These are phyloP conservation scores for Odontarrhena argentea DNA, from an alignment of 345 rosid species.

Conservation along the genomic window DNA sequence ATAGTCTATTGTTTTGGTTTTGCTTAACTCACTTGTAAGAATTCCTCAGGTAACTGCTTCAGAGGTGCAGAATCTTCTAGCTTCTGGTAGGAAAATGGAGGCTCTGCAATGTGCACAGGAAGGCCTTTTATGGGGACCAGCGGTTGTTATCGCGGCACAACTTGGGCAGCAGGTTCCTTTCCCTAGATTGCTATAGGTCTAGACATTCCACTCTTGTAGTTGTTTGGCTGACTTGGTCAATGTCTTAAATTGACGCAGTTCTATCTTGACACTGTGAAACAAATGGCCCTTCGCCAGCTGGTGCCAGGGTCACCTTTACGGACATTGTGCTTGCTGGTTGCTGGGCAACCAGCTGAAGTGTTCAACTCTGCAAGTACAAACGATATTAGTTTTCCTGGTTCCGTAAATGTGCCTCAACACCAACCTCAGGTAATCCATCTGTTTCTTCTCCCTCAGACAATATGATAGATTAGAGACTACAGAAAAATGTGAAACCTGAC, in stretches of 20 bases:
- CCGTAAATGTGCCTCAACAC: slow-evolving; percentile 47
- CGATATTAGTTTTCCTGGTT: slow-evolving; percentile 46
- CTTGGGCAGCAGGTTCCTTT: slow-evolving; percentile 89
- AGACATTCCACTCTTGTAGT: slow-evolving; percentile 4
- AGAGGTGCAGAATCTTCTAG: slow-evolving; percentile 92
- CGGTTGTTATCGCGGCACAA: slow-evolving; percentile 92
- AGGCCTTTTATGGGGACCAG: slow-evolving; percentile 99
- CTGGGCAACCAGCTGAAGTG: slow-evolving; percentile 95
- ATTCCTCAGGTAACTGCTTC: slow-evolving; percentile 72
- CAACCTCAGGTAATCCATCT: slow-evolving; percentile 59
- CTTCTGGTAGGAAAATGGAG: slow-evolving; percentile 88
- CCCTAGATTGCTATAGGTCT: slow-evolving; percentile 13
- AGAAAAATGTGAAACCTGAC: background rate
- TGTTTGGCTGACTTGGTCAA: slow-evolving; percentile 30
- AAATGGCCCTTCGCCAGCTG: slow-evolving; percentile 93
- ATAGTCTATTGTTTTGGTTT: background rate
- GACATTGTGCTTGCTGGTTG: slow-evolving; percentile 92
- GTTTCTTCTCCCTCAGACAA: background rate
- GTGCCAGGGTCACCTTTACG: slow-evolving; percentile 95
- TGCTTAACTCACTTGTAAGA: slow-evolving; percentile 24
- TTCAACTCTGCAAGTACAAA: slow-evolving; percentile 53
- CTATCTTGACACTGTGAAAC: slow-evolving; percentile 89
- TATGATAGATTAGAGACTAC: slow-evolving; percentile 3
- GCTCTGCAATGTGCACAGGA: slow-evolving; percentile 85
- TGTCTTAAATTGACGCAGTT: slow-evolving; percentile 54